Evolutionary conservation across 2,329 filamentous ascomycete species (phyloP).

Genomic region (Colletotrichum endophyticum): DNA sequence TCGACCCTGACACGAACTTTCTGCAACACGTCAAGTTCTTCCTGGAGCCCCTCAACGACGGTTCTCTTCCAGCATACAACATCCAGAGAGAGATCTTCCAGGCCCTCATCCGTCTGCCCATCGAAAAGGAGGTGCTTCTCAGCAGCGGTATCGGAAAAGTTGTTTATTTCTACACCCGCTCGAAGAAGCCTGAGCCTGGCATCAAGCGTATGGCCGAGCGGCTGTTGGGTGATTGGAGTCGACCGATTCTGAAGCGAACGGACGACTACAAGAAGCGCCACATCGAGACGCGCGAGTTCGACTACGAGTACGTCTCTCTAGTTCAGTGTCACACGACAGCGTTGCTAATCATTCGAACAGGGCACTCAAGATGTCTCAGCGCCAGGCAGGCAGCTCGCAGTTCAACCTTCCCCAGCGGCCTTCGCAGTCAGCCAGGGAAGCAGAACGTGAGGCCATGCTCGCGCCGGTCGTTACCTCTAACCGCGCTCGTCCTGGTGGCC

Average conservation of each 20-base stretch:
- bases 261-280: constrained; percentile 92
- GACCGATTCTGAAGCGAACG: constrained; percentile 90
- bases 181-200: constrained; percentile 82
- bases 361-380: constrained; percentile 58
- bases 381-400: constrained; percentile 49
- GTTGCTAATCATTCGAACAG: constrained; percentile 34
- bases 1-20: constrained; percentile 95
- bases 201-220: constrained; percentile 96
- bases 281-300: constrained; percentile 67
- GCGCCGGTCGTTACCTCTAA: constrained; percentile 60
- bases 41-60: constrained; percentile 92
- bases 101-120: constrained; percentile 78
- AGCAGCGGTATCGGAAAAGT: constrained; percentile 96
- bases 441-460: constrained; percentile 63
- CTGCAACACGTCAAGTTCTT: constrained; percentile 96
- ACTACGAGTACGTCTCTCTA: constrained; percentile 55
- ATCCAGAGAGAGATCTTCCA: constrained; percentile 95
- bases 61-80: constrained; percentile 92
- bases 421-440: constrained; percentile 44
- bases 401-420: constrained; percentile 57
- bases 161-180: constrained; percentile 95
- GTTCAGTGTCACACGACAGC: neutral
- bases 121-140: constrained; percentile 88
- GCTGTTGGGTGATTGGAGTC: constrained; percentile 93
- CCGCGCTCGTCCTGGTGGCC: constrained; percentile 59